Conservation (phyloP, 345 rosid species). For the Iberis pinnata region DNA sequence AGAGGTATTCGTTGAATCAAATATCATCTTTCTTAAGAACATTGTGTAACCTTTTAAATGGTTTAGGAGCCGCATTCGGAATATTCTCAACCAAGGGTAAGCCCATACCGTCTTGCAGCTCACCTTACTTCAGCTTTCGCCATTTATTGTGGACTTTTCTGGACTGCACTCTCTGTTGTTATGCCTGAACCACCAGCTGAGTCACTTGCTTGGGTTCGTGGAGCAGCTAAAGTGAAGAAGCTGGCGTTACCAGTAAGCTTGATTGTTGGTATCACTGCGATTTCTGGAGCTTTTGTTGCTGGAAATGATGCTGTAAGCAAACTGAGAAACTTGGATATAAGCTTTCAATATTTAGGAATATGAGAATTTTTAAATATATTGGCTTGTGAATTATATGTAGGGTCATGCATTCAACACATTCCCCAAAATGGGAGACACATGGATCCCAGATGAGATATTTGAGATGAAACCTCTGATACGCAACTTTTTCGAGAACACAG, state of each 20-base stretch:
- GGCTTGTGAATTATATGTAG: slow-evolving; percentile 32
- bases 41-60: slow-evolving; percentile 13
- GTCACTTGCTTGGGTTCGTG: slow-evolving; percentile 69
- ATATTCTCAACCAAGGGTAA: slow-evolving; percentile 78
- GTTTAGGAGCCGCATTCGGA: slow-evolving; percentile 87
- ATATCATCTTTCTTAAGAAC: not conserved
- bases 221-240: slow-evolving; percentile 81
- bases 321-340: not conserved
- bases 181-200: slow-evolving; percentile 97
- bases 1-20: slow-evolving; percentile 44
- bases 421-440: slow-evolving; percentile 86
- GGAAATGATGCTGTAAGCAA: slow-evolving; percentile 89
- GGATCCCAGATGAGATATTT: slow-evolving; percentile 79
- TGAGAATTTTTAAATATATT: not conserved
- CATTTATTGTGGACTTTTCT: slow-evolving; percentile 80
- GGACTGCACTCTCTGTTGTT: slow-evolving; percentile 89
- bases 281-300: slow-evolving; percentile 95
- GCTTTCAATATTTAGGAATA: not conserved
- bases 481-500: slow-evolving; percentile 88
- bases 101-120: slow-evolving; percentile 92
- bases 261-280: slow-evolving; percentile 74
- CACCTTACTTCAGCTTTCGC: slow-evolving; percentile 93
- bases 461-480: slow-evolving; percentile 75
- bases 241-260: slow-evolving; percentile 75
- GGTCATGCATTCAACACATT: slow-evolving; percentile 87